Evolutionary conservation across 805 yeast genomes (phyloP).

Genomic region (Cephaloascus albidus): DNA sequence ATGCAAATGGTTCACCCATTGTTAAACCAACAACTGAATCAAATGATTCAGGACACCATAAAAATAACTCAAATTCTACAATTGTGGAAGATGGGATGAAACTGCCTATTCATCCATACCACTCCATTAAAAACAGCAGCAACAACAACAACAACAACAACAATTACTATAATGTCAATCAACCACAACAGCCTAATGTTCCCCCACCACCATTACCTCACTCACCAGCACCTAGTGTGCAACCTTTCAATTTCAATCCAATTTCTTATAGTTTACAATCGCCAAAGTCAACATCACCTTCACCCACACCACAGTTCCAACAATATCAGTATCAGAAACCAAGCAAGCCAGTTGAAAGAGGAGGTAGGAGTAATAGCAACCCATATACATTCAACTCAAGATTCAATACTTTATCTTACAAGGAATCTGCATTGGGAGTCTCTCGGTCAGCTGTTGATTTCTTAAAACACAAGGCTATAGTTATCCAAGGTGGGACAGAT

Average conservation of each 20-base stretch:
- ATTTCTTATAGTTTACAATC: no score
- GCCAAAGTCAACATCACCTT: no score
- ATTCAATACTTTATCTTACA: not conserved
- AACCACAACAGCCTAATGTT: not conserved
- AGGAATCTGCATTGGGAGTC: not conserved
- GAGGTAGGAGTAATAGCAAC: not conserved
- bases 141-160: no score
- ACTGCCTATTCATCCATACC: not conserved
- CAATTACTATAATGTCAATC: not conserved
- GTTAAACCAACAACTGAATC: not conserved
- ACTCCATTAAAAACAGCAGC: not conserved
- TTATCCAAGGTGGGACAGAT: constrained; percentile 29
- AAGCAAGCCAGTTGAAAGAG: not conserved
- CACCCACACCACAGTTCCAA: not conserved
- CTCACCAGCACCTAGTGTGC: not conserved
- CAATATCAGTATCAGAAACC: not conserved
- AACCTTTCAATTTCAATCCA: no score
- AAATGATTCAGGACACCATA: not conserved
- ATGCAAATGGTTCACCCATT: not conserved
- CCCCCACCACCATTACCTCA: not conserved
- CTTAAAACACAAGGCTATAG: constrained; percentile 5
- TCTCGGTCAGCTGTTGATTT: not conserved
- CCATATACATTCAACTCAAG: not conserved
- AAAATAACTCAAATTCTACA: not conserved
- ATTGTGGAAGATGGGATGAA: not conserved